These are phyloP conservation scores for Lotus japonicus DNA, from an alignment of 306 rosid species.

Conservation along the genomic window DNA sequence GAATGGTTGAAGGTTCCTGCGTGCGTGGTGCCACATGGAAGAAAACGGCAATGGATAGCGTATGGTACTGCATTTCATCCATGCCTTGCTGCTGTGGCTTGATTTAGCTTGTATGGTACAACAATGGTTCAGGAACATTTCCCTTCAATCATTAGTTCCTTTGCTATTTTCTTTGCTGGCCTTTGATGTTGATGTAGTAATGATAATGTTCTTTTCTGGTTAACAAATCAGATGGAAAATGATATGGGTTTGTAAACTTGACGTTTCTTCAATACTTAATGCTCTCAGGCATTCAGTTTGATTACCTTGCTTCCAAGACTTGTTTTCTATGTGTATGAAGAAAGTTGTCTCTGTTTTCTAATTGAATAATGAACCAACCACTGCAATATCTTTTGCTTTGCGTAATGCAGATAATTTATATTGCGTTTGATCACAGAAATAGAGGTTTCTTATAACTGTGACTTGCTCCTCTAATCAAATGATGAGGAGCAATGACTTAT, in stretches of 20 bases:
- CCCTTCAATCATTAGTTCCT: slow-evolving; percentile 2
- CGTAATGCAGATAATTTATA: no score
- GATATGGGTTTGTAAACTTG: slow-evolving; percentile 6
- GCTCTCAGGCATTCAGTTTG: slow-evolving; percentile 14
- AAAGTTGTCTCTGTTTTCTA: no score
- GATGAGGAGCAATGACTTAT: no score
- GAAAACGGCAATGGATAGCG: slow-evolving; percentile 62
- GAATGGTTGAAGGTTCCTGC: slow-evolving; percentile 90
- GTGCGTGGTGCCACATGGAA: slow-evolving; percentile 54
- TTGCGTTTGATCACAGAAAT: no score
- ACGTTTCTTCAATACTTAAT: background rate
- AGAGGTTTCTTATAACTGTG: no score
- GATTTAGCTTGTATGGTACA: slow-evolving; percentile 28
- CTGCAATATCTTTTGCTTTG: no score
- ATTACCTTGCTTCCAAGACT: no score
- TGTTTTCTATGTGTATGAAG: no score
- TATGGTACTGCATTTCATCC: slow-evolving; percentile 83
- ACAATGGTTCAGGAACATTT: slow-evolving; percentile 6
- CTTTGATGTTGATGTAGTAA: slow-evolving; percentile 7
- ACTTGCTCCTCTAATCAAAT: no score
- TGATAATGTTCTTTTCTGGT: slow-evolving; percentile 20
- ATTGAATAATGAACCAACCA: no score
- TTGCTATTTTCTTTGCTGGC: slow-evolving; percentile 14
- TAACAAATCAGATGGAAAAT: slow-evolving; percentile 22
- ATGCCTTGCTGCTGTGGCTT: slow-evolving; percentile 57